Base-by-base conservation (phyloP, 1,139 yeast species). In the Saccharomyces hybrid region DNA sequence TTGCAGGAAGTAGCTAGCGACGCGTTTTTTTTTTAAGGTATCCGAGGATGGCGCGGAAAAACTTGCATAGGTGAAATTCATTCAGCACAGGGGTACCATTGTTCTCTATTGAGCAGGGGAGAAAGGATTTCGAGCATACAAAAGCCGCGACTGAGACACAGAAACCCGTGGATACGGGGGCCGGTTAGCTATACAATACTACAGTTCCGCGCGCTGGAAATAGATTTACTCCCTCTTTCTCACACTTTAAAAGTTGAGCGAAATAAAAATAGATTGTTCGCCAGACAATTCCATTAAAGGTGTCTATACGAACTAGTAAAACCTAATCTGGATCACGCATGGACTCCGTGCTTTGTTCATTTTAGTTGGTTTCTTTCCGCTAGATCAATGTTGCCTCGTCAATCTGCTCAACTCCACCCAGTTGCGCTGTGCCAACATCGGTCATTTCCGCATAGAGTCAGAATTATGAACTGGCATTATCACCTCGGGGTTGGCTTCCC, bases 401-500 rank as follows among this genome's bases (percentile, higher is more conserved):
- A 38, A 16, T 20, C 23, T 20, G 23, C 23, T 20, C 23, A 20
- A 20, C 23, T 20, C 23, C 23, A 20, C 23, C 23, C 23, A 20
- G 23, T 20, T 20, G 23, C 23, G 23, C 23, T 20, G 23, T 20
- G 23, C 23, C 23, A 20, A 20, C 23, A 3, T 20, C 23, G 23
- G 23, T 20, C 23, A 20, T 20, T 20, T 20, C 23, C 23, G 23
- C 23, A 20, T 30, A 30, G 13, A 13, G 13, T 30, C 32, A 38
- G 25, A 38, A 16, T 7, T 6, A 20, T 20, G 13, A 16, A 11
- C 44, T 38, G 44, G 25, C 25, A 34, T 38, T 38, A 20, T 16
- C 44, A 38, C 13, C 44, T 38, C 44, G 44, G 44, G 44, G 44
- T 2, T 38, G 44, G 44, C 44, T 38, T 38, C 44, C 44, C 44